Evolutionary conservation across 768 basidiomycete species (phyloP), one percentile per base, ranked within the genome.

Genomic region (Cystofilobasidium capitatum): DNA sequence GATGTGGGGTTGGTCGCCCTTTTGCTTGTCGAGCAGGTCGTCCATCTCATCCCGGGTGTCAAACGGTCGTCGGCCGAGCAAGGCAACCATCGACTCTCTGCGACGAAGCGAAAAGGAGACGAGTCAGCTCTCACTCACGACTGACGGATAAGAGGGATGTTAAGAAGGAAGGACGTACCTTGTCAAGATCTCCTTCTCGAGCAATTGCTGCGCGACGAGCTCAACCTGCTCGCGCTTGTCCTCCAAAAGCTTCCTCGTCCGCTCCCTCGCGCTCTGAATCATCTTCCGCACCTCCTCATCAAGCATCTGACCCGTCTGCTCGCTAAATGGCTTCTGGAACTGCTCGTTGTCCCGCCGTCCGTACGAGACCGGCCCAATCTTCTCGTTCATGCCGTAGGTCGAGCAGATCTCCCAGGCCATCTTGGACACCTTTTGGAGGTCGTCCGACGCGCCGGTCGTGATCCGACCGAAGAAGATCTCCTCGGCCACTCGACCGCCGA

Each of bases 361-460:
- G 74, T 98, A 99, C 73, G 90, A 93, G 70, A 99, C 89, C 1
- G 96, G 96, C 1, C 96, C 96, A 70, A 99, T 90, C 62, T 85
- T 83, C 59, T 84, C 81, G 79, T 92, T 94, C 94, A 99, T 97
- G 69, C 96, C 96, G 78, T 96, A 96, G 77, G 91, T 91, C 10
- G 89, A 89, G 70, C 88, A 91, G 40, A 35, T 58, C 78, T 97
- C 92, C 71, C 93, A 96, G 20, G 96, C 96, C 88, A 98, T 93
- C 69, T 87, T 84, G 4, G 96, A 97, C 70, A 99, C 94, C 80
- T 98, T 98, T 78, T 93, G 91, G 49, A 99, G 80, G 75, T 99
- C 96, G 73, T 99, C 96, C 79, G 97, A 92, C 3, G 96, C 96
- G 70, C 96, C 96, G 3, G 94, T 93, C 1, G 96, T 99, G 76